phyloP scores from a whole-genome alignment of 805 yeast genomes.

The Wickerhamomyces bovis region DNA sequence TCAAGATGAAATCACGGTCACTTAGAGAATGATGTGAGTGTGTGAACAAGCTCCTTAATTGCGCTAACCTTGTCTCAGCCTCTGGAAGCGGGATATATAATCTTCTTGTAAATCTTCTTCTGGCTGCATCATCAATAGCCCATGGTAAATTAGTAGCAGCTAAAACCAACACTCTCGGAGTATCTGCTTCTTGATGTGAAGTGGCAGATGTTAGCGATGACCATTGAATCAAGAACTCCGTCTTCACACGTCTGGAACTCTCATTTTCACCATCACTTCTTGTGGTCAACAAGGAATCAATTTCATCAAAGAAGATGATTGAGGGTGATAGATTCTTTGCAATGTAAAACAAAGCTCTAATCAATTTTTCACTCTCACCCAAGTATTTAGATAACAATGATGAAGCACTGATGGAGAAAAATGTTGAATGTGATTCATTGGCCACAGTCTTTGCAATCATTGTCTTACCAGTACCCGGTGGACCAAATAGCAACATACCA shows the following conservation, averaged over 20 bases:
- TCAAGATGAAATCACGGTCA: slow-evolving; percentile 52
- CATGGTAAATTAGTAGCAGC: slow-evolving; percentile 97
- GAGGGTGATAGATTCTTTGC: slow-evolving; percentile 88
- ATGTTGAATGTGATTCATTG: slow-evolving; percentile 88
- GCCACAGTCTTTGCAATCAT: slow-evolving; percentile 98
- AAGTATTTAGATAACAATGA: slow-evolving; percentile 80
- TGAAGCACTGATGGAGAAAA: slow-evolving; percentile 87
- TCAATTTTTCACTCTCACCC: slow-evolving; percentile 93
- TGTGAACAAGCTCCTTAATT: slow-evolving; percentile 57
- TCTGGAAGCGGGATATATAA: slow-evolving; percentile 95
- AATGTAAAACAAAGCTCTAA: slow-evolving; percentile 77
- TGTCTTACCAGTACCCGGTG: slow-evolving; percentile 98
- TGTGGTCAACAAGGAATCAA: slow-evolving; percentile 81
- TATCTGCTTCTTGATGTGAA: slow-evolving; percentile 41
- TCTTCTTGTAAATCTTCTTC: slow-evolving; percentile 85
- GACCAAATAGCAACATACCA: slow-evolving; percentile 95
- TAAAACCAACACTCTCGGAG: slow-evolving; percentile 73
- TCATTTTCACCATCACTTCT: slow-evolving; percentile 74
- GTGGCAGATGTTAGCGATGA: slow-evolving; percentile 86
- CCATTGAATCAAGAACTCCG: slow-evolving; percentile 94
- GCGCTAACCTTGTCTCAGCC: slow-evolving; percentile 68
- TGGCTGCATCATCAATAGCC: slow-evolving; percentile 96
- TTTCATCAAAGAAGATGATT: slow-evolving; percentile 92
- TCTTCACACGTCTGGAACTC: slow-evolving; percentile 82
- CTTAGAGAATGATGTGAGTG: slow-evolving; percentile 68